These are phyloP conservation scores for Melocanna baccifera DNA, from an alignment of 176 grass and related monocot species.

Conservation along the genomic window DNA sequence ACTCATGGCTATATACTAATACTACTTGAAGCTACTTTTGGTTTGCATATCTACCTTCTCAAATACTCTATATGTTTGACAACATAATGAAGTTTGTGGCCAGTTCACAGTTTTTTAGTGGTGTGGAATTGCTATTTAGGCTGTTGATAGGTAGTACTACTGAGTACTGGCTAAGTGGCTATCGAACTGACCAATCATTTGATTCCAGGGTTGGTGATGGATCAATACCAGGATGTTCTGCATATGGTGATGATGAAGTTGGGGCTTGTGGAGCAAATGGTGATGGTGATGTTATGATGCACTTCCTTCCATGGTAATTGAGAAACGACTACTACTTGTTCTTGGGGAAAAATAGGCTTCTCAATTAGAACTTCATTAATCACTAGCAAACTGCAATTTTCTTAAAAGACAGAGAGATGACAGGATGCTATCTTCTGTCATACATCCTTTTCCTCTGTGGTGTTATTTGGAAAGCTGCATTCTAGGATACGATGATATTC, in stretches of 20 bases:
- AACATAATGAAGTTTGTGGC: not conserved
- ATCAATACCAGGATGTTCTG: conserved; percentile 78
- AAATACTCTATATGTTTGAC: not conserved
- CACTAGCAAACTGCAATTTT: too few species aligned
- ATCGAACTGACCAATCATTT: conserved; percentile 25
- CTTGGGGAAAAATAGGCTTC: not conserved
- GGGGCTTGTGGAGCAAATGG: conserved; percentile 91
- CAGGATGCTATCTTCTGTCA: not conserved
- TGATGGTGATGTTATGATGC: conserved; percentile 99
- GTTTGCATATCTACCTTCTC: not conserved
- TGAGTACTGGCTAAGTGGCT: not conserved
- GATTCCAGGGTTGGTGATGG: conserved; percentile 88
- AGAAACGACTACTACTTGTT: not conserved
- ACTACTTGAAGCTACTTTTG: not conserved
- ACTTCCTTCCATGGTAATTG: conserved; percentile 86
- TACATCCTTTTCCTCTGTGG: not conserved
- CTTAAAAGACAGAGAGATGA: too few species aligned
- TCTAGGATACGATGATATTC: not conserved
- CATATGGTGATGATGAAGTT: conserved; percentile 84
- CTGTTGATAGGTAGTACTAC: not conserved
- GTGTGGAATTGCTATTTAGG: not conserved
- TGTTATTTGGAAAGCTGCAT: not conserved
- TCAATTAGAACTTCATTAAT: not conserved
- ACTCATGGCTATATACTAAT: not conserved
- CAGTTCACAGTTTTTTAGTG: not conserved